These are phyloP conservation scores for Eimeria maxima DNA, from an alignment of 169 alveolate species.

Conservation along the genomic window DNA sequence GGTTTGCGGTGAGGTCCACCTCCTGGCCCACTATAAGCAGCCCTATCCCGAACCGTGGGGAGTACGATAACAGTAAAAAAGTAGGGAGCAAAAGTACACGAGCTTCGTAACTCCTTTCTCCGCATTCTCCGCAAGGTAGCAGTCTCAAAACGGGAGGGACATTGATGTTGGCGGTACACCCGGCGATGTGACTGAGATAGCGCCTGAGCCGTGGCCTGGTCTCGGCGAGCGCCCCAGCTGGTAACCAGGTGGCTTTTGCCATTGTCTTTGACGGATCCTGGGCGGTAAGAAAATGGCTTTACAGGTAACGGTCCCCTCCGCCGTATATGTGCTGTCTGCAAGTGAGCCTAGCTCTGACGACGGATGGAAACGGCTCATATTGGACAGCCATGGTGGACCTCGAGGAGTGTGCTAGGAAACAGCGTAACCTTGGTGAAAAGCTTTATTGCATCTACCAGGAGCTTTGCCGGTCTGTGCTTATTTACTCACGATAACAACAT, in stretches of 20 bases:
- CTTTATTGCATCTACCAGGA: neutral
- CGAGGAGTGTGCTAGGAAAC: neutral
- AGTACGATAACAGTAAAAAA: neutral
- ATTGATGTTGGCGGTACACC: neutral
- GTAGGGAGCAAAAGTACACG: neutral
- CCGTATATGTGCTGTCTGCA: neutral
- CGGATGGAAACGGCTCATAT: neutral
- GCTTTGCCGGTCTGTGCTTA: neutral
- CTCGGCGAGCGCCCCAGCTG: neutral
- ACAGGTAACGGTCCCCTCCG: neutral
- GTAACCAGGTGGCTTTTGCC: neutral
- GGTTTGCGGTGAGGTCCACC: neutral
- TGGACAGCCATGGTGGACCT: neutral
- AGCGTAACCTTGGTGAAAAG: neutral
- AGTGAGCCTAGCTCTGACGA: neutral
- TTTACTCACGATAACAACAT: neutral
- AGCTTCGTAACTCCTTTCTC: too few relatives aligned
- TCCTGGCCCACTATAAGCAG: neutral
- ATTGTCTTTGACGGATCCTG: neutral
- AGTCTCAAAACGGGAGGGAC: too few relatives aligned
- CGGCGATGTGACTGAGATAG: neutral
- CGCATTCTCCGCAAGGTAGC: too few relatives aligned
- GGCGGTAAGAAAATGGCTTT: neutral
- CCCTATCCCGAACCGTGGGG: neutral
- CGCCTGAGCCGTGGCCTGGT: neutral